Percentiles rank a stretch among this genome's conserved stretches.
These are phyloP conservation scores for Veloporphyrellus conicus DNA, from an alignment of 1,284 basidiomycete genomes.

Conservation along the genomic window DNA sequence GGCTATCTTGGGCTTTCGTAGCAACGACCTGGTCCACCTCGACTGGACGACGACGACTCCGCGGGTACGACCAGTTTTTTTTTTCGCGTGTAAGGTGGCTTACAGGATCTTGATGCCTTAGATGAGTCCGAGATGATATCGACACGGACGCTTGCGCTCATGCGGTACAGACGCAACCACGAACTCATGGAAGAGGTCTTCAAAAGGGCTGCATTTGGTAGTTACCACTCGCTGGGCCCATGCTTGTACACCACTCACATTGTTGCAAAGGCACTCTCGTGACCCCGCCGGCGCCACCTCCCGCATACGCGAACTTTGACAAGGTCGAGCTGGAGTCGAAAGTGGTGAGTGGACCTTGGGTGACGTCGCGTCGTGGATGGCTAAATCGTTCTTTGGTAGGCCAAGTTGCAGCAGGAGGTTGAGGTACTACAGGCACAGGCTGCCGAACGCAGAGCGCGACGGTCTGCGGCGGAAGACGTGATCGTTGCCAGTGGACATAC, in stretches of 20 bases:
- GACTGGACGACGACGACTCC: conserved; percentile 64
- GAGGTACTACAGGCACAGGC: conserved; percentile 27
- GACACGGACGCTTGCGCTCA: conserved; percentile 62
- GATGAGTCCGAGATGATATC: conserved; percentile 72
- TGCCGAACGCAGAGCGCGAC: conserved; percentile 33
- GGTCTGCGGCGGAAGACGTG: conserved; percentile 31
- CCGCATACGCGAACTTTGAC: conserved; percentile 60
- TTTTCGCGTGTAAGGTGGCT: neutral
- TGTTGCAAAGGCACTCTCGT: conserved; percentile 45
- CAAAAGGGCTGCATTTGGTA: conserved; percentile 63
- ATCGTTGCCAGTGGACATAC: conserved; percentile 32
- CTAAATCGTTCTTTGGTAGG: conserved; percentile 14
- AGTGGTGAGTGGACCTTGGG: conserved; percentile 40
- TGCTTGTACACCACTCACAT: conserved; percentile 1
- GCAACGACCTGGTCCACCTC: conserved; percentile 39
- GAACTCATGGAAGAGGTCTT: conserved; percentile 80
- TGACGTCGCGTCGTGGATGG: neutral
- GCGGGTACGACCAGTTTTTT: conserved; percentile 45
- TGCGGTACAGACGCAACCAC: conserved; percentile 73
- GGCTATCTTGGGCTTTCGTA: neutral
- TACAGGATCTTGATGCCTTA: conserved; percentile 19
- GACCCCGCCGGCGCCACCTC: conserved; percentile 35
- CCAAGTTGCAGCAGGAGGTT: conserved; percentile 29
- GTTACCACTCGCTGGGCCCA: conserved; percentile 14
- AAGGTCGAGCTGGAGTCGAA: conserved; percentile 56